phyloP scores from a whole-genome alignment of 352 stramenopile species.

The Lagenidium giganteum region DNA sequence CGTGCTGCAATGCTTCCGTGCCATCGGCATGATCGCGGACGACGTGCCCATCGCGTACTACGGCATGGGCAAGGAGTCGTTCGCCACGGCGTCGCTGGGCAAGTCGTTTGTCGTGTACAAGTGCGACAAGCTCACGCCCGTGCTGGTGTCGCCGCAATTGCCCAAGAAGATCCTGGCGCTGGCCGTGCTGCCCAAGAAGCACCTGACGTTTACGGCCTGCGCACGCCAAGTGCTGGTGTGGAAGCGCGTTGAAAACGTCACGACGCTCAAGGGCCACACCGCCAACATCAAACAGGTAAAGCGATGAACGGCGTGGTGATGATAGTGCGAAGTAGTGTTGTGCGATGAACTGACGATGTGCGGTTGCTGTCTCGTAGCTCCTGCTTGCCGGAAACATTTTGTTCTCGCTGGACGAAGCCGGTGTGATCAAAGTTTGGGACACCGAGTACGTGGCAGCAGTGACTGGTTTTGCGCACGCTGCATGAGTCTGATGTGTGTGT shows the following conservation, averaged over 20 bases:
- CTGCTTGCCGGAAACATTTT: conserved; percentile 60
- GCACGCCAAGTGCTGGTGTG: conserved; percentile 69
- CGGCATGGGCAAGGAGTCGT: conserved; percentile 82
- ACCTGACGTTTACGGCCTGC: conserved; percentile 75
- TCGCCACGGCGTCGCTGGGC: conserved; percentile 83
- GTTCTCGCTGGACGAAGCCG: conserved; percentile 67
- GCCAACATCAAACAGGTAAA: conserved; percentile 54
- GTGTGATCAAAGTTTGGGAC: conserved; percentile 56
- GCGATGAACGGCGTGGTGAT: too few species aligned
- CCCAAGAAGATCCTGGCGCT: conserved; percentile 74
- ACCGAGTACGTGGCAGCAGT: conserved; percentile 44
- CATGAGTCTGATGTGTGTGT: conserved; percentile 3
- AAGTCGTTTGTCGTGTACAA: conserved; percentile 92
- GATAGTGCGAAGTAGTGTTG: too few species aligned
- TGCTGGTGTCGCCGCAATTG: conserved; percentile 76
- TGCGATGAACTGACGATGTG: too few species aligned
- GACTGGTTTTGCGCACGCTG: background rate
- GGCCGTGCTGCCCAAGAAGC: conserved; percentile 53
- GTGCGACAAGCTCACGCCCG: conserved; percentile 82
- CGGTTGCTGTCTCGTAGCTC: too few species aligned
- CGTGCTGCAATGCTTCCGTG: conserved; percentile 86
- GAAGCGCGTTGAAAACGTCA: conserved; percentile 51
- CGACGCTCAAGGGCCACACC: conserved; percentile 55
- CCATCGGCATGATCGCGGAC: conserved; percentile 85
- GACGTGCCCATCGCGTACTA: conserved; percentile 87